These are phyloP conservation scores for Metschnikowia lochheadii DNA, from an alignment of 805 yeast genomes.

Conservation along the genomic window DNA sequence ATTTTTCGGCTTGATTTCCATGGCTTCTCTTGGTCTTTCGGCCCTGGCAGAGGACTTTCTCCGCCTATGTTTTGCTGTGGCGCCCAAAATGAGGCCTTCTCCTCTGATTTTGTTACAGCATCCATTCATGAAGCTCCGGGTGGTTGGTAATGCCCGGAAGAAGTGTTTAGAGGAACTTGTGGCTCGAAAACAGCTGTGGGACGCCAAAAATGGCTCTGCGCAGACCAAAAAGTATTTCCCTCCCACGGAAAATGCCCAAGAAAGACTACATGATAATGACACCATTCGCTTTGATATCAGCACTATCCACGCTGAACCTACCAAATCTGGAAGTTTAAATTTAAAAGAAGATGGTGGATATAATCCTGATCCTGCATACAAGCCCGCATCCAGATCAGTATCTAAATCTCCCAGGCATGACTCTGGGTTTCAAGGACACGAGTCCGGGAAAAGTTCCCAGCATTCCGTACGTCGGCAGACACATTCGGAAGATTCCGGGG, in stretches of 20 bases:
- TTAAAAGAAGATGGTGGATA: too few species aligned
- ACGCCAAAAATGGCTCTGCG: conserved; percentile 32
- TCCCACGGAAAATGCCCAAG: conserved; percentile 29
- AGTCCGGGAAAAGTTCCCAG: too few species aligned
- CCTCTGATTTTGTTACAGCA: not conserved
- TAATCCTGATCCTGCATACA: too few species aligned
- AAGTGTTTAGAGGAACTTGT: conserved; percentile 28
- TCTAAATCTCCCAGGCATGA: too few species aligned
- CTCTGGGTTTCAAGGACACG: too few species aligned
- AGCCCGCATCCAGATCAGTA: too few species aligned
- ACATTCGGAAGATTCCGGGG: not conserved
- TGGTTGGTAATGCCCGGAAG: not conserved
- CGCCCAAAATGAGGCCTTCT: not conserved
- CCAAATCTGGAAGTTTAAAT: not conserved
- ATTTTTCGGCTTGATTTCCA: conserved; percentile 22
- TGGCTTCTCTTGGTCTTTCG: not conserved
- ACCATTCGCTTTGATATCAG: conserved; percentile 36
- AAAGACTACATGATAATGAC: conserved; percentile 4
- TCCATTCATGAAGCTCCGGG: conserved; percentile 1
- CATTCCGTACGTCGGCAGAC: too few species aligned
- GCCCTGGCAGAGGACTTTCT: conserved; percentile 1
- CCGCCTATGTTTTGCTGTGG: not conserved
- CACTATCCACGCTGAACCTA: conserved; percentile 17
- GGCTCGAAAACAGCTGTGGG: conserved; percentile 36
- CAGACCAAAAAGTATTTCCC: conserved; percentile 29